Conservation (phyloP, 495 filamentous ascomycete species). For the Xylaria cubensis region DNA sequence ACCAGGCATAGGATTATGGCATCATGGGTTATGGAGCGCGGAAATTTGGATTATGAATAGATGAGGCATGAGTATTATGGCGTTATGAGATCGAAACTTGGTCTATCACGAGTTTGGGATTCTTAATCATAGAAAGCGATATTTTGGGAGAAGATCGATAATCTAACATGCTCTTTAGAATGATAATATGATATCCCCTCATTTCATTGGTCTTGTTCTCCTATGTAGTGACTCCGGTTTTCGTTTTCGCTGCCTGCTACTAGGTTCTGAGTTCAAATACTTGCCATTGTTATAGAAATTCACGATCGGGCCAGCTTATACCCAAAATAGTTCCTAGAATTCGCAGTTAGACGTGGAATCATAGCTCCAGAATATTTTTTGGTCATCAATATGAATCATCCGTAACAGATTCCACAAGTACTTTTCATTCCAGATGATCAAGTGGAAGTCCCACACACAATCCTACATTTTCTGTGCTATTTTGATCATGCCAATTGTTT, state of each 20-base stretch:
- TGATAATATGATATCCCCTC: not conserved
- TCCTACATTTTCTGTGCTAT: not conserved
- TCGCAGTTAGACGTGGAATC: not conserved
- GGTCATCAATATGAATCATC: not conserved
- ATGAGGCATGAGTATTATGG: slow-evolving; percentile 30
- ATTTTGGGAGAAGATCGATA: not conserved
- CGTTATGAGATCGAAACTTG: slow-evolving; percentile 14
- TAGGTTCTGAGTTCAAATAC: not conserved
- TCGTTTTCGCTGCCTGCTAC: not conserved
- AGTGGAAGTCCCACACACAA: not conserved
- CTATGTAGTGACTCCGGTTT: not conserved
- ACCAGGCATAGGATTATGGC: slow-evolving; percentile 7
- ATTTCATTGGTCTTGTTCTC: not conserved
- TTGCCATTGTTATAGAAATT: no score
- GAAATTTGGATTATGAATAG: slow-evolving; percentile 18
- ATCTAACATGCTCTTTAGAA: not conserved
- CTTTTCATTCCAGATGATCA: slow-evolving; percentile 5
- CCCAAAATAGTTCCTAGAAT: not conserved
- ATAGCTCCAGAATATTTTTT: not conserved
- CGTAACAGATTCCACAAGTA: not conserved
- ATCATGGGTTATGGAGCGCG: slow-evolving; percentile 22
- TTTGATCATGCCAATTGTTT: slow-evolving; percentile 1
- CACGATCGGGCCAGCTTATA: not conserved
- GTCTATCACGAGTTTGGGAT: not conserved
- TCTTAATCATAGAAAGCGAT: slow-evolving; percentile 9